phyloP scores from a whole-genome alignment of 148 eudicot genomes.

The Rhododendron williamsianum region DNA sequence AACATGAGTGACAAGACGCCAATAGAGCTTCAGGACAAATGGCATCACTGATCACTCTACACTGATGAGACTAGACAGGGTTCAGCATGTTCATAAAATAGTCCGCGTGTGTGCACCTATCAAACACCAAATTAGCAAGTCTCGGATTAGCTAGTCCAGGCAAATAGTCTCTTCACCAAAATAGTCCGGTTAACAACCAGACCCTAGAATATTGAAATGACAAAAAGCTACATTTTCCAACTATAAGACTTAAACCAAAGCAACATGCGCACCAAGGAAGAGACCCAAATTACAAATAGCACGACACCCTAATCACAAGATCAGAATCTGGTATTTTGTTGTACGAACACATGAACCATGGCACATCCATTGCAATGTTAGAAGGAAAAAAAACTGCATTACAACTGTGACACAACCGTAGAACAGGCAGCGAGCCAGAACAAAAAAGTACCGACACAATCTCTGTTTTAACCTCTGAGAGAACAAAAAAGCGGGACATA shows the following conservation, averaged over 20 bases:
- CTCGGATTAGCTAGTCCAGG: not conserved
- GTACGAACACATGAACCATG: not conserved
- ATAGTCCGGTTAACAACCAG: not conserved
- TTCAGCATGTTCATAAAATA: not conserved
- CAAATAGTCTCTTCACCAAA: not conserved
- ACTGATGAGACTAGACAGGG: not conserved
- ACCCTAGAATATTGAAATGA: not conserved
- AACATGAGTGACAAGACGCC: not conserved
- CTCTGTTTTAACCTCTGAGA: not conserved
- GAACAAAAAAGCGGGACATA: not conserved
- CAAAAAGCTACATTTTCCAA: not conserved
- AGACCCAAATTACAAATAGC: too few relatives aligned
- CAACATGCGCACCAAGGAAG: not conserved
- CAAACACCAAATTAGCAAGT: not conserved
- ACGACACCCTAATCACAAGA: not conserved
- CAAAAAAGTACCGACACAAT: not conserved
- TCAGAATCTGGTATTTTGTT: not conserved
- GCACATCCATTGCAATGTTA: not conserved
- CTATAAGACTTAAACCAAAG: not conserved
- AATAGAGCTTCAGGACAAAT: not conserved
- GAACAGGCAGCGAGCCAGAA: not conserved
- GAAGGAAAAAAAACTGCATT: not conserved
- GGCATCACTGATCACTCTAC: not conserved
- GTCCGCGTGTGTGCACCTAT: not conserved
- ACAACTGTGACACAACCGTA: not conserved